Percentiles rank a stretch among this genome's conserved stretches.
These are phyloP conservation scores for Cytospora chrysosperma DNA, from an alignment of 2,329 filamentous ascomycete genomes.

Conservation along the genomic window DNA sequence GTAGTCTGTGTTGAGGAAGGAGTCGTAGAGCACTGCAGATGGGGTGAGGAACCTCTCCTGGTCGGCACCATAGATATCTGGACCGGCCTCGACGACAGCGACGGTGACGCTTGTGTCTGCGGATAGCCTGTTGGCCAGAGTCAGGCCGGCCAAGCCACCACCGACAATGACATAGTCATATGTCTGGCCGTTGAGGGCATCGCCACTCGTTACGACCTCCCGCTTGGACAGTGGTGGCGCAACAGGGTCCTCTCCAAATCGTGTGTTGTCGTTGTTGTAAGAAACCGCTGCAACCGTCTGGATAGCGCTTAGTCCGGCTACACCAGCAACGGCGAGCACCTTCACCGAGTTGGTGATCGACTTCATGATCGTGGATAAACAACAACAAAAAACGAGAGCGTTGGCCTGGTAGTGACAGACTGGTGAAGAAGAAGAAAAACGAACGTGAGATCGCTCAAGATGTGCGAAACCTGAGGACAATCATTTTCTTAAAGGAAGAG, in stretches of 20 bases:
- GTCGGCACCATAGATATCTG: constrained; percentile 21
- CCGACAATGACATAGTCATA: constrained; percentile 24
- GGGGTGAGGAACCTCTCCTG: constrained; percentile 17
- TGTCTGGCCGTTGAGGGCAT: constrained; percentile 7
- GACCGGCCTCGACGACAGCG: constrained; percentile 23
- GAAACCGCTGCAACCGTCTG: constrained; percentile 7
- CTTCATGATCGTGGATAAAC: constrained; percentile 7
- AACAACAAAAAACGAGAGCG: not conserved
- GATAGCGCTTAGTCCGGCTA: constrained; percentile 10
- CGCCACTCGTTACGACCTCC: constrained; percentile 1
- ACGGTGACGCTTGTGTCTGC: constrained; percentile 27
- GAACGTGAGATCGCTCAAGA: not conserved
- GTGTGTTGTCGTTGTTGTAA: not conserved
- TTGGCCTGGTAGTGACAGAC: constrained; percentile 11
- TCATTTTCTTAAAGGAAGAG: not conserved
- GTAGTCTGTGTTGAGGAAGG: constrained; percentile 15
- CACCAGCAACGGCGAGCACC: constrained; percentile 10
- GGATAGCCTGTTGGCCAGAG: constrained; percentile 31
- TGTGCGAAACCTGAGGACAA: not conserved
- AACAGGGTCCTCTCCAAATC: not conserved
- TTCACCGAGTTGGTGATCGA: constrained; percentile 7
- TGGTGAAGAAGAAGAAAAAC: not conserved
- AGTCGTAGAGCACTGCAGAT: constrained; percentile 9
- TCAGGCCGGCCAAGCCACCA: constrained; percentile 25
- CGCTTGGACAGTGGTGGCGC: constrained; percentile 3